Evolutionary conservation across 2,329 filamentous ascomycete genomes (phyloP).

Genomic region (Cordyceps farinosa): DNA sequence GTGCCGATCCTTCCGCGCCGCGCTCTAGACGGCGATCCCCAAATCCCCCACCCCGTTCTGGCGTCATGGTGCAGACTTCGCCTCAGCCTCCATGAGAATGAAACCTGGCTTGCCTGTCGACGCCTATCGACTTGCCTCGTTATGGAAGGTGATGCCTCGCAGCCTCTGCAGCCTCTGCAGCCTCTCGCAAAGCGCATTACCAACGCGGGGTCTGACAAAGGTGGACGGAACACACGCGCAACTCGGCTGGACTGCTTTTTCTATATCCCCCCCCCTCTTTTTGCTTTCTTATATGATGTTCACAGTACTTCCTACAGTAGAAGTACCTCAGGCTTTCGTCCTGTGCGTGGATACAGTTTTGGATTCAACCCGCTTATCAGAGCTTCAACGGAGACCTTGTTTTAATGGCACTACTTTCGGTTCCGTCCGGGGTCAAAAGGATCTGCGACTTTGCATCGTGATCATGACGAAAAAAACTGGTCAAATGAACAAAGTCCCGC

Average conservation of each 20-base stretch:
- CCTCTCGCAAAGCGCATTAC: not conserved
- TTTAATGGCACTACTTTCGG: not conserved
- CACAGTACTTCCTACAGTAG: not conserved
- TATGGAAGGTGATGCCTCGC: not conserved
- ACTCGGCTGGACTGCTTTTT: not conserved
- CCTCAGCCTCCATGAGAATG: not conserved
- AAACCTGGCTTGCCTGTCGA: not conserved
- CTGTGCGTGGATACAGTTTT: not conserved
- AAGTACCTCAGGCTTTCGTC: too few relatives aligned
- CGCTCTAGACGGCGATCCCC: not conserved
- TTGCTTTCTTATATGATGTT: not conserved
- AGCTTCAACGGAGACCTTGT: not conserved
- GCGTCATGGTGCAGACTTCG: not conserved
- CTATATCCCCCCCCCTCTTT: not conserved
- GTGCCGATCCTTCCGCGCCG: slow-evolving; percentile 1
- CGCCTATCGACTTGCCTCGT: slow-evolving; percentile 2
- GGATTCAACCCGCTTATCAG: not conserved
- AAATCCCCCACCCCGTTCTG: not conserved
- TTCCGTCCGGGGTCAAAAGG: not conserved
- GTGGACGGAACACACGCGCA: not conserved
- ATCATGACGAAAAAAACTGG: not conserved
- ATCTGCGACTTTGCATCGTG: not conserved
- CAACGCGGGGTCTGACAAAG: too few relatives aligned
- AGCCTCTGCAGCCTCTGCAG: not conserved
- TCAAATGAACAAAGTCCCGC: not conserved